Evolutionary conservation across 805 yeast species (phyloP).

Genomic region (Wickerhamiella azyma): DNA sequence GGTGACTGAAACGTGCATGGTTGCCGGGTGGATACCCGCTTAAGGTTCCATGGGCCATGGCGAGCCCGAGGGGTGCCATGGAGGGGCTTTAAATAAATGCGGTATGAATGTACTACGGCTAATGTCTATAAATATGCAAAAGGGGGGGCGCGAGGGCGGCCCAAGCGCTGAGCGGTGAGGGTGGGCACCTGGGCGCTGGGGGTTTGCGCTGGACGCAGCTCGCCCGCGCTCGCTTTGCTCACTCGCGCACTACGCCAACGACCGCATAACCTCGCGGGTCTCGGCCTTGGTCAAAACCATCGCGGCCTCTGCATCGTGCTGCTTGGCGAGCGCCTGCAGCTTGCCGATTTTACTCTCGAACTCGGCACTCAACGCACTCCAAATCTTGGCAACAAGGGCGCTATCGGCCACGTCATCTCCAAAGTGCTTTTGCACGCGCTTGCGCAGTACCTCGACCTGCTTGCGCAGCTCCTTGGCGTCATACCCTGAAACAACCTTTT

Average conservation of each 20-base stretch:
- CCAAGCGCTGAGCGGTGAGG: too few relatives aligned
- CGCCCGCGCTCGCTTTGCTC: too few relatives aligned
- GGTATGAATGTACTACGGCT: background rate
- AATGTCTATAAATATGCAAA: too few relatives aligned
- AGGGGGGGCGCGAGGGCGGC: too few relatives aligned
- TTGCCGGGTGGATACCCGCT: too few relatives aligned
- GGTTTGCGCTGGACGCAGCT: too few relatives aligned
- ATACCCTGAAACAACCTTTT: conserved; percentile 41
- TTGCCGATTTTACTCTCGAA: conserved; percentile 43
- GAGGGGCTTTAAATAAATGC: too few relatives aligned
- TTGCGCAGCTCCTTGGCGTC: conserved; percentile 44
- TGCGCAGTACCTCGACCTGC: conserved; percentile 41
- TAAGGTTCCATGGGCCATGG: too few relatives aligned
- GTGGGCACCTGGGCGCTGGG: too few relatives aligned
- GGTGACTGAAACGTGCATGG: too few relatives aligned
- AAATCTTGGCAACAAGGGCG: conserved; percentile 27
- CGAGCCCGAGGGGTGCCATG: too few relatives aligned
- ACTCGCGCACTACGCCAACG: too few relatives aligned
- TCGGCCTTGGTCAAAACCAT: conserved; percentile 15
- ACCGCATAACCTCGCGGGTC: conserved; percentile 6
- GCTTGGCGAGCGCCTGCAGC: conserved; percentile 41
- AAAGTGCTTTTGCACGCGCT: conserved; percentile 45
- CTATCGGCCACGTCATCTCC: conserved; percentile 15
- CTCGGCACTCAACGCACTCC: conserved; percentile 58
- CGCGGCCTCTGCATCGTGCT: conserved; percentile 32